phyloP scores from a whole-genome alignment of 2,329 filamentous ascomycete species.

The Colletotrichum sp. region DNA sequence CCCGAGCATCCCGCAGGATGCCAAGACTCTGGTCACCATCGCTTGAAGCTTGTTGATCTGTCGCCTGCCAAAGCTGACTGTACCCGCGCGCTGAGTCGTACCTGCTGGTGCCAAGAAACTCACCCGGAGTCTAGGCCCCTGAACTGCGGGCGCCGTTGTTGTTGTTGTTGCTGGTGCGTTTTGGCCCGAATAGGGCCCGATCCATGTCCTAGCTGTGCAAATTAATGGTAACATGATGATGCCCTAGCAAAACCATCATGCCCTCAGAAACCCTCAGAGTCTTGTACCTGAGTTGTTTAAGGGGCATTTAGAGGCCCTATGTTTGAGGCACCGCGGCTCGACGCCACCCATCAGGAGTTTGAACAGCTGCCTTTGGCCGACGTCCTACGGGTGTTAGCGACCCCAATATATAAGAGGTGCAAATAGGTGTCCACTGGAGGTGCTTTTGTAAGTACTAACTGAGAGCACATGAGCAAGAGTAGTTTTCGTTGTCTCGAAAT shows the following conservation, averaged over 20 bases:
- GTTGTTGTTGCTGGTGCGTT: background rate
- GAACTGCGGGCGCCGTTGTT: background rate
- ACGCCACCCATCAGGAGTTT: too few species aligned
- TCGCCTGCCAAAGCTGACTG: background rate
- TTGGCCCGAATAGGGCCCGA: background rate
- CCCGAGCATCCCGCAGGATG: background rate
- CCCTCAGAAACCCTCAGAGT: background rate
- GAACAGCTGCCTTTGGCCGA: too few species aligned
- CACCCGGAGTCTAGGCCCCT: background rate
- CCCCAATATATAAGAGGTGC: too few species aligned
- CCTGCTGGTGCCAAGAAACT: background rate
- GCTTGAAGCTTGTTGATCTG: background rate
- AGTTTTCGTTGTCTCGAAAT: too few species aligned
- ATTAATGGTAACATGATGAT: fast-evolving
- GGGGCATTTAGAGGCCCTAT: fast-evolving
- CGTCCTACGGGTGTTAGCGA: too few species aligned
- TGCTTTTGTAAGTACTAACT: too few species aligned
- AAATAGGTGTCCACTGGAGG: too few species aligned
- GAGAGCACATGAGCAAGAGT: too few species aligned
- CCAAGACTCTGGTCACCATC: background rate
- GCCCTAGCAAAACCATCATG: background rate
- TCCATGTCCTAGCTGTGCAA: background rate
- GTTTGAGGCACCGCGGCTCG: background rate
- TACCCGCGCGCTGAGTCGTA: background rate
- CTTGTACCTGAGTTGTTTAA: background rate